Base-by-base conservation (phyloP, 2,329 filamentous ascomycete species). In the Elsinoe fawcettii region DNA sequence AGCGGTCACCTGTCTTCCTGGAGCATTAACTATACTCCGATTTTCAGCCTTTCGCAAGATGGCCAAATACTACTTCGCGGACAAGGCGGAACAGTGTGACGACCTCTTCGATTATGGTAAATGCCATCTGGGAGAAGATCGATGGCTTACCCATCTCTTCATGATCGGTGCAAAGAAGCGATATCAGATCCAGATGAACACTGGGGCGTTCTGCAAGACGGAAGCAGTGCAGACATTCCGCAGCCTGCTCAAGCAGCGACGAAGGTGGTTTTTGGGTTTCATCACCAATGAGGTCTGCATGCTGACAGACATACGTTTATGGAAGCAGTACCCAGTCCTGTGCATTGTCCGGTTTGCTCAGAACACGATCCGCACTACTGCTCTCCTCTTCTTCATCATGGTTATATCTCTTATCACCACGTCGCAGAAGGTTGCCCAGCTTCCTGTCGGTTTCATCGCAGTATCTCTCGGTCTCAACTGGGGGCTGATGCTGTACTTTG, bases 261-360 rank as follows among this genome's bases (percentile, higher is more conserved):
- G 92, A 57, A 82, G 93, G 68, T 99, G 93, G 93, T 97, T 97
- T 70, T 78, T 97, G 43, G 92, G 92, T 27, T 96, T 96, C 72
- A 91, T 97, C 74, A 96, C 92, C 14, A 99, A 99, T 71, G 92
- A 97, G 71, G 92, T 90, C 6, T 96, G 91, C 74, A 96, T 97
- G 93, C 77, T 99, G 74, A 97, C 93, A 1, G 92, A 97, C 72
- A 84, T 88, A 71, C 84, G 93, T 59, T 78, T 97, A 25, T 97
- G 92, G 92, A 87, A 82, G 70, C 82, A 89, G 54, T 97, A 97
- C 71, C 90, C 93, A 0, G 79, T 96, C 55, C 79, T 99, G 43
- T 85, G 91, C 53, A 66, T 95, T 36, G 86, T 97, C 39, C 85
- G 92, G 36, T 93, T 97, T 71, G 89, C 93, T 81, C 91, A 96